A percentile compares a stretch with the other conserved stretches of the same genome.
phyloP scores from a whole-genome alignment of 1,284 basidiomycete species.

The Tylopilus orsonianus region DNA sequence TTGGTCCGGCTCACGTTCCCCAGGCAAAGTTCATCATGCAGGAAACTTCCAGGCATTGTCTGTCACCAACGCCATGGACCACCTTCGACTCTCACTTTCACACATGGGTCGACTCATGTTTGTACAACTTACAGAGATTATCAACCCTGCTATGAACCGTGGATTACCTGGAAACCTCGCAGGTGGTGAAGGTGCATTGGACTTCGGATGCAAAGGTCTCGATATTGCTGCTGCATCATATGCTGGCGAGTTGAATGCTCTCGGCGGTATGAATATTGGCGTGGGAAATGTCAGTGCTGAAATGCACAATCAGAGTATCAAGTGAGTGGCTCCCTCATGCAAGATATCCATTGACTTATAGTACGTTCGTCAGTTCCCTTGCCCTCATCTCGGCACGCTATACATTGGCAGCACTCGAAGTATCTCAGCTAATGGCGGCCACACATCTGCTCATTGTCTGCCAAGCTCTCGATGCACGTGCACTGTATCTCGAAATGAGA shows the following conservation, averaged over 20 bases:
- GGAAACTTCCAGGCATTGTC: constrained; percentile 90
- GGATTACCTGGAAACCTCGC: constrained; percentile 80
- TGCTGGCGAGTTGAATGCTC: constrained; percentile 76
- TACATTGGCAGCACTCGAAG: constrained; percentile 74
- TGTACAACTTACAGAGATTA: constrained; percentile 79
- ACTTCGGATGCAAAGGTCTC: constrained; percentile 83
- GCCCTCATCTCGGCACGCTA: constrained; percentile 80
- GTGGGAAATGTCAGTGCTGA: constrained; percentile 85
- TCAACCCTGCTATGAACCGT: constrained; percentile 81
- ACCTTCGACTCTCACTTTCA: constrained; percentile 77
- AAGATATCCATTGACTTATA: constrained; percentile 6
- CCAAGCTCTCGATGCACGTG: constrained; percentile 80
- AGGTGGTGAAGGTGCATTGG: constrained; percentile 79
- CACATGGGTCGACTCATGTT: constrained; percentile 85
- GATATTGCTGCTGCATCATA: constrained; percentile 86
- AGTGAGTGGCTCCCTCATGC: constrained; percentile 46
- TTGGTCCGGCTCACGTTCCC: constrained; percentile 54
- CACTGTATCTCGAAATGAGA: constrained; percentile 66
- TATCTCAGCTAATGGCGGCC: constrained; percentile 70
- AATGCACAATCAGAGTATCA: constrained; percentile 87
- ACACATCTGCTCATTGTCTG: constrained; percentile 77
- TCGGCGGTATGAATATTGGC: constrained; percentile 77
- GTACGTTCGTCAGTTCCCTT: constrained; percentile 55
- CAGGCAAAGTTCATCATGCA: constrained; percentile 74
- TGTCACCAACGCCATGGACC: constrained; percentile 87